These are phyloP conservation scores for Thymus quinquecostatus DNA, from an alignment of 257 asterid species.

Conservation along the genomic window DNA sequence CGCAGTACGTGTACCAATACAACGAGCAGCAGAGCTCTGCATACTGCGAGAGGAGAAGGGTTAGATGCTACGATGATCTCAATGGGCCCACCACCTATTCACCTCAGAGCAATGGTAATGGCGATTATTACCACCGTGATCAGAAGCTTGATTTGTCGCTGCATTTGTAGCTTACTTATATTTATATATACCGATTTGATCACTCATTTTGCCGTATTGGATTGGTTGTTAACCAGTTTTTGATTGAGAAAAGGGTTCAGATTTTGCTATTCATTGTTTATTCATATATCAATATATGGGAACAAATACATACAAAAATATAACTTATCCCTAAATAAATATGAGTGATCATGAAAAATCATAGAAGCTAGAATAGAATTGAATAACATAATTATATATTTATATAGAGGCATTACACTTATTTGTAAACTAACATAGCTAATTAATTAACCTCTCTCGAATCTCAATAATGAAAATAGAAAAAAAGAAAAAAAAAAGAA, in stretches of 20 bases:
- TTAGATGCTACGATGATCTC: conserved; percentile 30
- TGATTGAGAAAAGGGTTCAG: no score
- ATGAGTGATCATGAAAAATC: no score
- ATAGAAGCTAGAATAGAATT: no score
- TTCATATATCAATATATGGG: no score
- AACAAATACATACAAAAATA: no score
- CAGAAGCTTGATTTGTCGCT: conserved; percentile 83
- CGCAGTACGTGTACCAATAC: conserved; percentile 42
- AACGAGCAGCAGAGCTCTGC: conserved; percentile 40
- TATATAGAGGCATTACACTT: neutral
- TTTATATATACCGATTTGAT: no score
- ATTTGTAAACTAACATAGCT: neutral
- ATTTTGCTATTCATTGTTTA: no score
- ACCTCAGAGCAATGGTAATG: conserved; percentile 2
- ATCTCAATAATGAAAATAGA: neutral
- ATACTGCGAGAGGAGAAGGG: conserved; percentile 40
- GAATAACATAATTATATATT: no score
- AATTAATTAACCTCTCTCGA: no score
- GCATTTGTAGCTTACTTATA: conserved; percentile 49
- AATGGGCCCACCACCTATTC: conserved; percentile 14
- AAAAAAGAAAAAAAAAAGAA: neutral
- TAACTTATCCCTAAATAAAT: no score
- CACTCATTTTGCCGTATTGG: no score
- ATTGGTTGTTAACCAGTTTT: no score
- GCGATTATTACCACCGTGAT: conserved; percentile 38